Percentiles rank a stretch among this genome's conserved stretches.
These are phyloP conservation scores for Hanseniaspora nectarophila DNA, from an alignment of 805 yeast genomes.

Conservation along the genomic window DNA sequence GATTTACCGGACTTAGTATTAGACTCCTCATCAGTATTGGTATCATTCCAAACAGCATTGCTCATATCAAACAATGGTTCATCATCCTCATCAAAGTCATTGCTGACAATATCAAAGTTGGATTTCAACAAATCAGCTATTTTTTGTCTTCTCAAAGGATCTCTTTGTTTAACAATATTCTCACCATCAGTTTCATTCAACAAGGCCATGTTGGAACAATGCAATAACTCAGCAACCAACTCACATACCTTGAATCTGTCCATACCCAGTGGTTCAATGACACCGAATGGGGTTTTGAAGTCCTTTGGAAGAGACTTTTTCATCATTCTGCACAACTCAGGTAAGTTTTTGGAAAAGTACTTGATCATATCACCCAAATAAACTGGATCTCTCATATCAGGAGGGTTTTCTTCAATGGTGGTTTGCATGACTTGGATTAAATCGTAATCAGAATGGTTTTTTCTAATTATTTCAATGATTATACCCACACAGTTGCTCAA, in stretches of 20 bases:
- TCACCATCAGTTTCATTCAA: constrained; percentile 70
- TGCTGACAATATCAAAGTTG: background rate
- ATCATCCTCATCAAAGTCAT: constrained; percentile 9
- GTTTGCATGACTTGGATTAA: constrained; percentile 72
- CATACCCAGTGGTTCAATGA: constrained; percentile 75
- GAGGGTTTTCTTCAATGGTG: constrained; percentile 80
- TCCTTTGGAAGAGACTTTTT: constrained; percentile 28
- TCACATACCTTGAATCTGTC: constrained; percentile 89
- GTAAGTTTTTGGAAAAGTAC: constrained; percentile 64
- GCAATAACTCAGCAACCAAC: constrained; percentile 82
- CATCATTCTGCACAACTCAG: constrained; percentile 23
- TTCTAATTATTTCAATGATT: constrained; percentile 83
- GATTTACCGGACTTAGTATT: background rate
- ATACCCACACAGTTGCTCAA: constrained; percentile 90
- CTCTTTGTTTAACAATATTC: constrained; percentile 56
- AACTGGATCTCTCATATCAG: constrained; percentile 83
- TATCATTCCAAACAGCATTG: background rate
- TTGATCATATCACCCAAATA: constrained; percentile 76
- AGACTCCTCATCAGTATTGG: background rate
- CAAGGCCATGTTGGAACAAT: constrained; percentile 90
- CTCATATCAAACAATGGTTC: constrained; percentile 7
- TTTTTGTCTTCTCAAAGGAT: constrained; percentile 39
- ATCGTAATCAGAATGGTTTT: constrained; percentile 93
- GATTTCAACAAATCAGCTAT: constrained; percentile 1
- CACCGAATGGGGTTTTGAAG: constrained; percentile 36